Base-by-base conservation (phyloP, 108 stramenopile species). In the Cyclotella sp. region DNA sequence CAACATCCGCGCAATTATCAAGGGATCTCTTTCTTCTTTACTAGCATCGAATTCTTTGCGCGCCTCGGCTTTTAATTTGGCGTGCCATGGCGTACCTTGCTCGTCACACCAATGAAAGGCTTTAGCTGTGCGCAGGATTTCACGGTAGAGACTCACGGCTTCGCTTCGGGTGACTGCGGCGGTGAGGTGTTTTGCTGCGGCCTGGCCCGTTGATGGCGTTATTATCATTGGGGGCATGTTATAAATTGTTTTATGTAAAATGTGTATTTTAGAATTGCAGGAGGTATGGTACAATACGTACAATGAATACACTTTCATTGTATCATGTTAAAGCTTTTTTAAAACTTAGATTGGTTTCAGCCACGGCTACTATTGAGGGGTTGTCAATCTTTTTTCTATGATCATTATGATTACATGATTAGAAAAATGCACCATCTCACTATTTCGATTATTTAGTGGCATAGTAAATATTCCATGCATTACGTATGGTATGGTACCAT, bases 61-160 rank as follows among this genome's bases (percentile, higher is more conserved):
- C 15, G 96, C 96, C 72, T 95, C 88, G 13, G 85, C 47, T 57
- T 76, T 81, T 42, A 98, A 73, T 29, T 91, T 83, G 18, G 44
- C 30, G 64, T 92, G 88, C 95, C 95, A 98, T 19, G 94, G 96
- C 6, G 72, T 58, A 4, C 94, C 94, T 22, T 73, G 75, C 57
- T 91, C 88, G 76, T 93, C 89, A 71, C 72, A 70, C 94, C 95
- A 97, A 77, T 95, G 94, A 84, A 98, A 98, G 63, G 90, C 92
- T 65, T 90, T 92, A 59, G 87, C 81, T 9, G 95, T 96, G 52
- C 95, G 86, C n/a, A 96, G 77, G 49, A 93, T 91, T 75, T 96
- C 95, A 12, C 95, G 87, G 70, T 96, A 96, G 61, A 96, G 84
- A 62, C 78, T 81, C 46, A 91, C 55, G 14, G 89, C 91, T 75